These are phyloP conservation scores for Colletotrichum euphorbiae DNA, from an alignment of 2,329 filamentous ascomycete species.

Conservation along the genomic window DNA sequence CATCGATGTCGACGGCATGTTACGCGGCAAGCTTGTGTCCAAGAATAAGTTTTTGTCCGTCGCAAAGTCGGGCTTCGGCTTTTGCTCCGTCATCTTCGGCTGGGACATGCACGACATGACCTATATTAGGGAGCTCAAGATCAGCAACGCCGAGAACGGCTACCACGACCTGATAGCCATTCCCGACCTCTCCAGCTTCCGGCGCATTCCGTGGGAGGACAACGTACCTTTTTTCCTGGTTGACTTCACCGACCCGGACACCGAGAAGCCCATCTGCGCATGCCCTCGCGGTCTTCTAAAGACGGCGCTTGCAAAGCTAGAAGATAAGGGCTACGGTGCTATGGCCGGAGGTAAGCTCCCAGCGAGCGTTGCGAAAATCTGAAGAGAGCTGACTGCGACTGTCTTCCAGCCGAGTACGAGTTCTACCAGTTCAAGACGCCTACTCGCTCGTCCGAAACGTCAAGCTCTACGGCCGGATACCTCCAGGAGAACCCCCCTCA, in stretches of 20 bases:
- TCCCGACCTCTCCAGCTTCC: slow-evolving; percentile 80
- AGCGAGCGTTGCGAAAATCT: not conserved
- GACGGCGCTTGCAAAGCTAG: slow-evolving; percentile 74
- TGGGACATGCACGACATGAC: slow-evolving; percentile 98
- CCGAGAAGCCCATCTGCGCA: slow-evolving; percentile 75
- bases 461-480: slow-evolving; percentile 78
- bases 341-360: slow-evolving; percentile 84
- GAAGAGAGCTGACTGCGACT: slow-evolving; percentile 5
- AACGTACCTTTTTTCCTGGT: slow-evolving; percentile 88
- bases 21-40: slow-evolving; percentile 90
- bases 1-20: slow-evolving; percentile 85
- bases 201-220: slow-evolving; percentile 91
- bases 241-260: slow-evolving; percentile 86
- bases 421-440: slow-evolving; percentile 92
- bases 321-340: slow-evolving; percentile 77
- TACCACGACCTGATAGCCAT: slow-evolving; percentile 88
- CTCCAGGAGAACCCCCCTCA: slow-evolving; percentile 78
- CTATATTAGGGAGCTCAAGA: slow-evolving; percentile 84
- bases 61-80: slow-evolving; percentile 84
- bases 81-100: slow-evolving; percentile 94
- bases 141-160: slow-evolving; percentile 92
- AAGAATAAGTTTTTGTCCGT: slow-evolving; percentile 94
- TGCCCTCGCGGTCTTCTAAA: slow-evolving; percentile 84
- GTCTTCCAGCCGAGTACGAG: slow-evolving; percentile 84
- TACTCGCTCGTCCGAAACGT: slow-evolving; percentile 59